These are phyloP conservation scores for Tardiomyces depauwii DNA, from an alignment of 1,139 yeast genomes.

Conservation along the genomic window DNA sequence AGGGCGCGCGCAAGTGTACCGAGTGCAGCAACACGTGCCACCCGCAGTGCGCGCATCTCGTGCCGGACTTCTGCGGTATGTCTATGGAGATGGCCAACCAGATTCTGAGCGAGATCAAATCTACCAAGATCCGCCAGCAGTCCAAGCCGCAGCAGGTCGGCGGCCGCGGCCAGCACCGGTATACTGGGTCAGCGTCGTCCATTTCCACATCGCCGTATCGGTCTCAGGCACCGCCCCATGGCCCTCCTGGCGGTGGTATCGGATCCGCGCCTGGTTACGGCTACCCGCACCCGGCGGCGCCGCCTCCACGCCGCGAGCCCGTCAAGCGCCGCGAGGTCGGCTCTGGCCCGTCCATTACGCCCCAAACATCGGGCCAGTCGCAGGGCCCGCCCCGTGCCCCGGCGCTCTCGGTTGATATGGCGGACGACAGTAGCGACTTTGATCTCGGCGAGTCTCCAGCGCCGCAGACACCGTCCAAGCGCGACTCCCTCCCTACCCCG, in stretches of 20 bases:
- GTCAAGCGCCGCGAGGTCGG: slow-evolving; percentile 24
- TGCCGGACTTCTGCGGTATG: slow-evolving; percentile 98
- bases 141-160: slow-evolving; percentile 9
- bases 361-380: no score
- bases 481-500: no score
- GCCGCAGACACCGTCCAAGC: no score
- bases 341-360: slow-evolving; percentile 7
- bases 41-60: slow-evolving; percentile 82
- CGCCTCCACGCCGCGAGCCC: slow-evolving; percentile 16
- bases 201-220: slow-evolving; percentile 6
- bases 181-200: background rate
- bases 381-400: no score
- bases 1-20: slow-evolving; percentile 86
- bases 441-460: no score
- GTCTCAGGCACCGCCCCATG: slow-evolving; percentile 2
- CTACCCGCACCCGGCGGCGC: slow-evolving; percentile 2
- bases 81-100: slow-evolving; percentile 94
- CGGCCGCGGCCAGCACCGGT: slow-evolving; percentile 16
- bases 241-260: background rate
- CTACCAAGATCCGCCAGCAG: slow-evolving; percentile 46
- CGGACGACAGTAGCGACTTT: no score
- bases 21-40: slow-evolving; percentile 97
- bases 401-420: no score
- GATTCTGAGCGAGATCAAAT: slow-evolving; percentile 72
- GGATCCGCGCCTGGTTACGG: no score